Base-by-base conservation (phyloP, 177 flowering plant species). In the Vitis hybrid region DNA sequence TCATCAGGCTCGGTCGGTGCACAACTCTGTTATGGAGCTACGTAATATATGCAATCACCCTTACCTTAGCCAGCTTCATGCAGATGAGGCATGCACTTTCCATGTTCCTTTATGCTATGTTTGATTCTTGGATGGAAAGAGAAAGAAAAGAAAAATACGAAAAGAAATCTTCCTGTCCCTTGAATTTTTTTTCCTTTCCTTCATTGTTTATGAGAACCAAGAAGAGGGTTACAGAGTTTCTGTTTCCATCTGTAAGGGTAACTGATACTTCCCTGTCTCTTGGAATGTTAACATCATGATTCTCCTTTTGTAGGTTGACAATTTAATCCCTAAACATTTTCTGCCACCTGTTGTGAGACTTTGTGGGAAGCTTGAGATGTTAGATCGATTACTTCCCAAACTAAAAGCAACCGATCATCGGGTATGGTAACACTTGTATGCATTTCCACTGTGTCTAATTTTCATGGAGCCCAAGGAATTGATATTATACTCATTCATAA, bases 41-140 rank as follows among this genome's bases (percentile, higher is more conserved):
- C 93, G 99, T 10, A 96, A 96, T 75, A 96, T 96, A 67, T 96
- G 99, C 87, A 96, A 96, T 80, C 99, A 96, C 81, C 99, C 99
- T 52, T 96, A 96, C 84, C 79, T 96, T 51, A 93, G 99, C 80
- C 98, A 93, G 75, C 94, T 96, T 77, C 99, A 96, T 80, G 82
- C 86, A 50, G 99, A 96, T 18, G 93, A 93, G 97, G 99, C 75
- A 82, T 75, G 85, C 70, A 68, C 32, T 66, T 72, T 70, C 3
- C 14, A 63, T 67, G 6, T 64, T 50, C 12, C 53, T 14, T 46
- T 57, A 48, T 58, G 71, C 49, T 69, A 18, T 35, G 8, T 32
- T 63, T 68, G 57, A 66, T 63, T 64, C 35, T 54, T 17, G 11
- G 15, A 65, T 57, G 52, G n/a, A 49, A 49, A 46, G 59, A 2